Percentiles rank a stretch among this genome's conserved stretches.
phyloP scores from a whole-genome alignment of 306 rosid species.

The Prunus mira region DNA sequence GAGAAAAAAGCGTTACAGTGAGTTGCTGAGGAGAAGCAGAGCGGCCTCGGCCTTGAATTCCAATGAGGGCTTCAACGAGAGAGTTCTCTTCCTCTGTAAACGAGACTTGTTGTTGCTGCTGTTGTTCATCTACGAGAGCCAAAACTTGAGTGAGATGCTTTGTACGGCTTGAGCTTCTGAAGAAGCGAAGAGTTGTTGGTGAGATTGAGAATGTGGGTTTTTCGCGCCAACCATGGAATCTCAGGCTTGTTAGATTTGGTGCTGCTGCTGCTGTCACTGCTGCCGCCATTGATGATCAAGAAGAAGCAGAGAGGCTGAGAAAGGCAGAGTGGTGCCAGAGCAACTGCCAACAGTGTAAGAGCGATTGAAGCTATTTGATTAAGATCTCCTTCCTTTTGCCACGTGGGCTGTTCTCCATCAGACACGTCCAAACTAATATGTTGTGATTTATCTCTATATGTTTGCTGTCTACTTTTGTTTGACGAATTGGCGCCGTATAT shows the following conservation, averaged over 20 bases:
- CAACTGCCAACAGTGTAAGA: background rate
- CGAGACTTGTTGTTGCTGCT: conserved; percentile 31
- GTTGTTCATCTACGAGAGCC: conserved; percentile 34
- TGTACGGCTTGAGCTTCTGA: conserved; percentile 15
- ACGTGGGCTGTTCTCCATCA: conserved; percentile 17
- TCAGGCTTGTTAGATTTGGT: conserved; percentile 14
- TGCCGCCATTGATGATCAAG: conserved; percentile 18
- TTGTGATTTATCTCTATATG: background rate
- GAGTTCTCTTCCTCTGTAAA: conserved; percentile 58
- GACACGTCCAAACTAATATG: conserved; percentile 15
- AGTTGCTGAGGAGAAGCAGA: conserved; percentile 81
- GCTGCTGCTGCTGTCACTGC: background rate
- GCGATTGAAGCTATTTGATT: background rate
- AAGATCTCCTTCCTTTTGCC: background rate
- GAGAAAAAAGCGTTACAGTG: conserved; percentile 25
- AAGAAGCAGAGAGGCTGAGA: background rate
- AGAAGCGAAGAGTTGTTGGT: background rate
- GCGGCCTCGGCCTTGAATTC: conserved; percentile 93
- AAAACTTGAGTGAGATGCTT: conserved; percentile 19
- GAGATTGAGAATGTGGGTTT: conserved; percentile 8
- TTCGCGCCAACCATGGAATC: conserved; percentile 18
- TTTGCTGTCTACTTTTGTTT: background rate
- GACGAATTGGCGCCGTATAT: conserved; percentile 8
- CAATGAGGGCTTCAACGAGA: conserved; percentile 73
- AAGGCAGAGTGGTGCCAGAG: background rate